phyloP scores from a whole-genome alignment of 2,329 filamentous ascomycete species.

The Colletotrichum simmondsii region DNA sequence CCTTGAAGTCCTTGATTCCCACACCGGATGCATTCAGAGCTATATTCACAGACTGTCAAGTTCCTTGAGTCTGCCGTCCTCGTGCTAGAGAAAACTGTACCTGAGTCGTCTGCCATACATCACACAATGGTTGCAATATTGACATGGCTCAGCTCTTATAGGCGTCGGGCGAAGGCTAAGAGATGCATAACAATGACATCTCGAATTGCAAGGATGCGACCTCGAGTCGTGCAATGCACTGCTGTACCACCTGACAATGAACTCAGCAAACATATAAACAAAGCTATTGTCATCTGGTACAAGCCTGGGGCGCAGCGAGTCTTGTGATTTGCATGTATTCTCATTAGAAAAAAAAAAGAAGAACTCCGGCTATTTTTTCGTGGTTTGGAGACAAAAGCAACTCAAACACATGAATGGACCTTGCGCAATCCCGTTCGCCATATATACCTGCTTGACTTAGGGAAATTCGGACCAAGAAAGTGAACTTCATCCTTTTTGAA shows the following conservation, averaged over 20 bases:
- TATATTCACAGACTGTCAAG: too few species aligned
- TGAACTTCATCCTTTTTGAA: neutral
- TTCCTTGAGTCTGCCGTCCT: neutral
- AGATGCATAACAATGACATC: neutral
- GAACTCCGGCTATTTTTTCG: conserved; percentile 23
- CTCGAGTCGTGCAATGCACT: neutral
- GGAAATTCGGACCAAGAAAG: neutral
- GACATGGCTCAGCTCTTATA: conserved; percentile 1
- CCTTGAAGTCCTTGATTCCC: too few species aligned
- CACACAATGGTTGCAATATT: neutral
- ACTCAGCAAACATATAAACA: neutral
- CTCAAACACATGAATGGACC: conserved; percentile 19
- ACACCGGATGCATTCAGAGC: too few species aligned
- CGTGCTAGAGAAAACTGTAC: too few species aligned
- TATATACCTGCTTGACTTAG: neutral
- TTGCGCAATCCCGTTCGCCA: conserved; percentile 7
- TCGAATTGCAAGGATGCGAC: neutral
- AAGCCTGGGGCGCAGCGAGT: neutral
- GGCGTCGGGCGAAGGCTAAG: neutral
- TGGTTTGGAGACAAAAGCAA: conserved; percentile 13
- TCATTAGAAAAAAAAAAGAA: conserved; percentile 11
- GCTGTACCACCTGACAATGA: neutral
- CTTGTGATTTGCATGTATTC: neutral
- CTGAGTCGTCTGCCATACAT: neutral
- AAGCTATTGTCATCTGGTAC: neutral